Base-by-base conservation (phyloP, 257 asterid genomes). In the Solanum medicagineum region DNA sequence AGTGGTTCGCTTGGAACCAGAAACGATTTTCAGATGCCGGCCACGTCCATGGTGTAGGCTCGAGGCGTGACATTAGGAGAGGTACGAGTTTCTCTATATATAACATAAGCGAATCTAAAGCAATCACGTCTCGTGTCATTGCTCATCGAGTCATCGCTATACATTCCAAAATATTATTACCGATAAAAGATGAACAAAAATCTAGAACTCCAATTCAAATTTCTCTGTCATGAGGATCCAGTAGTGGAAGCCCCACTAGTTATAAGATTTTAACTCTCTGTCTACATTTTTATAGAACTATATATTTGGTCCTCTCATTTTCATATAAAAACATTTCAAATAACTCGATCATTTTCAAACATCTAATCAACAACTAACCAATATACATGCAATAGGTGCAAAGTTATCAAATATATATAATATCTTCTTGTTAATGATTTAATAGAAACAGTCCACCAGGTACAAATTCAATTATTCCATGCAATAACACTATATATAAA, bases 21-120 rank as follows among this genome's bases (percentile, higher is more conserved):
- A 32, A 32, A 32, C 3, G 0, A 3, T 32, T 32, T 32, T 3
- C 36, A 4, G 4, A 0, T 32, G 4, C 4, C 36, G 0, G 0
- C 36, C 0, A 32, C 36, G 36, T 32, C 36, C 36, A 32, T 0
- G 36, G 36, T 32, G 4, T 32, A 2, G 3, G 36, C 36, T 32
- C 36, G 4, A 0, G 4, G 0, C 36, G 4, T 32, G 4, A 32
- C 36, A 32, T 32, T 32, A 51, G 16, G 2, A 51, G 55, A 14
- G 9, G 16, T 55, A 55, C n/a, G 4, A 7, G 17, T 55, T 55
- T 55, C n/a, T 55, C 19, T 32, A 32, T 32, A 32, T 9, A 16
- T 47, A 47, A 47, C 53, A 7, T 0, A 45, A 45, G 12, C 10
- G 10, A 9, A 45, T 45, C 51, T 45, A 9, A 1, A 45, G 10